A percentile compares a stretch with the other conserved stretches of the same genome.
phyloP scores from a whole-genome alignment of 1,284 basidiomycete genomes.

The Cystobasidium slooffiae region DNA sequence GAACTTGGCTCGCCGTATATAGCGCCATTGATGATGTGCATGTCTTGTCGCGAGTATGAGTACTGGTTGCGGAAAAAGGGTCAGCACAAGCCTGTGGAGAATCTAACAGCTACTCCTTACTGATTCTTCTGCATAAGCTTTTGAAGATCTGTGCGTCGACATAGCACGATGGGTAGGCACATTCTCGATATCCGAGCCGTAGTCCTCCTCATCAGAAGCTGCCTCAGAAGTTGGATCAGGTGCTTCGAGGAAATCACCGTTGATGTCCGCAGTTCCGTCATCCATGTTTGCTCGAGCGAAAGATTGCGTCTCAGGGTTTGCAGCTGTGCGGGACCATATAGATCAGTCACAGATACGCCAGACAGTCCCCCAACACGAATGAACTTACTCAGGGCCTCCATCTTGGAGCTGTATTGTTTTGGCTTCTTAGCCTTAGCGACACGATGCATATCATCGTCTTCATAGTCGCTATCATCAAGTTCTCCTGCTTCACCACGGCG shows the following conservation, averaged over 20 bases:
- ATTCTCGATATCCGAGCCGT: slow-evolving; percentile 17
- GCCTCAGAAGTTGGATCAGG: slow-evolving; percentile 21
- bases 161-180: not conserved
- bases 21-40: slow-evolving; percentile 13
- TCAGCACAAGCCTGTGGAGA: not conserved
- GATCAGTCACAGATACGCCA: not conserved
- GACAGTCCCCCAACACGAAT: no score
- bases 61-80: not conserved
- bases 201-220: slow-evolving; percentile 26
- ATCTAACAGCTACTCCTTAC: not conserved
- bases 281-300: slow-evolving; percentile 36
- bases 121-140: not conserved
- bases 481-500: slow-evolving; percentile 19
- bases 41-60: slow-evolving; percentile 1
- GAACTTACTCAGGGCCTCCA: slow-evolving; percentile 39
- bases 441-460: slow-evolving; percentile 36
- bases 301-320: slow-evolving; percentile 37
- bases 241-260: slow-evolving; percentile 18
- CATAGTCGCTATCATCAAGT: slow-evolving; percentile 44
- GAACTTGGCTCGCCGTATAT: slow-evolving; percentile 33
- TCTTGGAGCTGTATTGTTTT: slow-evolving; percentile 32
- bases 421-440: slow-evolving; percentile 35
- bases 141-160: not conserved
- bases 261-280: slow-evolving; percentile 17
- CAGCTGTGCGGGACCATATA: slow-evolving; percentile 4